Base-by-base conservation (phyloP, 2,329 filamentous ascomycete genomes). In the Fusarium fracticaudum region DNA sequence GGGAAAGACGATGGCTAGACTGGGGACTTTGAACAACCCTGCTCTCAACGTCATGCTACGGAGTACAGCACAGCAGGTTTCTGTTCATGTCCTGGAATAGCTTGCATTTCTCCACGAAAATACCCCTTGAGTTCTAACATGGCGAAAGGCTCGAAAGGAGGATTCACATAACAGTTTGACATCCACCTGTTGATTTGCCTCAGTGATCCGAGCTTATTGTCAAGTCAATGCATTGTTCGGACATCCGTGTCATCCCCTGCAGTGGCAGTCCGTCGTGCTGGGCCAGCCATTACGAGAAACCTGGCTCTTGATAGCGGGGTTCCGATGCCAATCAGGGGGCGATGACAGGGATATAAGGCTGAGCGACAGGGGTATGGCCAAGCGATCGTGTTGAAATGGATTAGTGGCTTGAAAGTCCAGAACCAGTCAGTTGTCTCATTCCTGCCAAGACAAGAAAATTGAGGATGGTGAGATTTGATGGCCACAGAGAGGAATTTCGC, bases 321-420 rank as follows among this genome's bases (percentile, higher is more conserved):
- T 62, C n/a, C 15, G 62, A 77, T 78, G 69, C 74, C 69, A 74
- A 76, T 76, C 75, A 78, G 77, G 75, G 76, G 53, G 33, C 14
- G 22, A 54, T 15, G 47, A 70, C 75, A 75, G 69, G 76, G 77
- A 66, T 74, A 41, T 63, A 75, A 66, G 69, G 60, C 51, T 75
- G 62, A 54, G 45, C 15, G 44, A 63, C 73, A 75, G 69, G 74
- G 76, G 67, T 68, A 40, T 51, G 60, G 20, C 63, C 65, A 73
- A 66, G 54, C 74, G 68, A 76, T 74, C 44, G 55, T 69, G 60
- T 77, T 40, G 50, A 78, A 73, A 54, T 29, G 76, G 74, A 67
- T 71, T 78, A 77, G 76, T 59, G 64, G 74, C 44, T 65, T 66
- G 63, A n/a, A 31, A 67, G 41, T 35, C 65, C 58, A 70, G 63